Base-by-base conservation (phyloP, 805 yeast genomes). In the Teunomyces barrocoloradensis region DNA sequence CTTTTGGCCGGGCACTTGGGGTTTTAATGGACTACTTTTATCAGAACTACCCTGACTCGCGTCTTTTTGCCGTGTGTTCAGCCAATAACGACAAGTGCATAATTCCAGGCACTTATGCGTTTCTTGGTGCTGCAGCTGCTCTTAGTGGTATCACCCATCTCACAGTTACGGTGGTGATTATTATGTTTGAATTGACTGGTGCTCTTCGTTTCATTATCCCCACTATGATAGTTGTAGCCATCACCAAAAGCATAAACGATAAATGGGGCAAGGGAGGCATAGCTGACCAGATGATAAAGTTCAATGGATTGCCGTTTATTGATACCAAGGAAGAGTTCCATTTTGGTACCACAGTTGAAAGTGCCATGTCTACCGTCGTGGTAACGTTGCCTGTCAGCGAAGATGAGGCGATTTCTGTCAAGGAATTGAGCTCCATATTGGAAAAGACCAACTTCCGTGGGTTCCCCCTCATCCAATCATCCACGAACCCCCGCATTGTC, bases 61-160 rank as follows among this genome's bases (percentile, higher is more conserved):
- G 65, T 5, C 15, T 69, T 0, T 73, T 72, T 35, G 37, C 56
- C 10, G 55, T 66, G 4, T 73, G 78, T 45, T 54, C 67, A 1
- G 35, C 42, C 6, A 37, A 23, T 21, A 60, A 51, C 18, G 58
- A 52, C n/a, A 63, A 60, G 1, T 89, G 96, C 56, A 82, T 94
- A 29, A 88, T 90, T 9, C 94, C 97, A 0, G 99, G 98, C 0
- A 87, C 97, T 0, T 94, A 92, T 65, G 97, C 99, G 0, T 87
- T 92, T 53, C 71, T 94, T 25, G 99, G 99, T 3, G 97, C 99
- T 0, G 98, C 92, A 0, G 96, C 97, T 3, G 87, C 96, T 0
- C 74, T 94, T 39, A 83, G 95, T 63, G 99, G 99, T 2, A 92
- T 94, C 30, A 94, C 97, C 21, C 91, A 92, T 60, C 71, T 94